Percentiles rank a stretch among this genome's conserved stretches.
These are phyloP conservation scores for Cryptosporidium ryanae DNA, from an alignment of 169 alveolate genomes.

Conservation along the genomic window DNA sequence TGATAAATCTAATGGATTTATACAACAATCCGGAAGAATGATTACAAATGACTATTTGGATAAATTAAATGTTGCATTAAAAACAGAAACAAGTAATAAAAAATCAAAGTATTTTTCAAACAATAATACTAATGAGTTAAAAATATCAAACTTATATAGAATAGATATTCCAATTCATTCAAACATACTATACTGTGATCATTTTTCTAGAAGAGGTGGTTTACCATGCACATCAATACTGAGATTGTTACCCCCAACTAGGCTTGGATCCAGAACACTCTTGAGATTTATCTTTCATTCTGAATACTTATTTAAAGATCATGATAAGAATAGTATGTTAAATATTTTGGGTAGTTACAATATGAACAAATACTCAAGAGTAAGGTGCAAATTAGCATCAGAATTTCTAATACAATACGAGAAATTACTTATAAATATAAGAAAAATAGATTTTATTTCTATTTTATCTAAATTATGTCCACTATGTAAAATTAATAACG, in stretches of 20 bases:
- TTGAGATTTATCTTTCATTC: slow-evolving; percentile 42
- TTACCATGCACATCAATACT: slow-evolving; percentile 53
- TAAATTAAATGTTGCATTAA: neutral
- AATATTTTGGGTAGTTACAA: slow-evolving; percentile 32
- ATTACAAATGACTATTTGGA: slow-evolving; percentile 60
- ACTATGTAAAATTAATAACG: slow-evolving; percentile 1
- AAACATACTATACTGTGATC: slow-evolving; percentile 29
- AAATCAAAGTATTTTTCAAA: neutral
- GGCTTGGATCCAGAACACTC: slow-evolving; percentile 52
- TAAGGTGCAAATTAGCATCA: slow-evolving; percentile 43
- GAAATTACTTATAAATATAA: slow-evolving; percentile 14
- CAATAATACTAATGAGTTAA: neutral
- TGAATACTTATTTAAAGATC: slow-evolving; percentile 29
- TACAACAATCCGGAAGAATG: slow-evolving; percentile 66
- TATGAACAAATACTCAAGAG: slow-evolving; percentile 26
- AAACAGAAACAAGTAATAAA: neutral
- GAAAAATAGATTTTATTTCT: neutral
- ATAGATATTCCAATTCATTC: slow-evolving; percentile 47
- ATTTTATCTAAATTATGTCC: slow-evolving; percentile 37
- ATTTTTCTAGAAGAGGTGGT: slow-evolving; percentile 59
- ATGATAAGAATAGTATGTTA: slow-evolving; percentile 22
- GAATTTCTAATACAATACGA: slow-evolving; percentile 9
- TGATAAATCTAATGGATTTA: neutral
- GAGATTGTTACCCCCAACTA: slow-evolving; percentile 51
- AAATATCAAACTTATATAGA: slow-evolving; percentile 9